A percentile compares a stretch with the other conserved stretches of the same genome.
Conservation (phyloP, 257 asterid genomes). For the Echium plantagineum region DNA sequence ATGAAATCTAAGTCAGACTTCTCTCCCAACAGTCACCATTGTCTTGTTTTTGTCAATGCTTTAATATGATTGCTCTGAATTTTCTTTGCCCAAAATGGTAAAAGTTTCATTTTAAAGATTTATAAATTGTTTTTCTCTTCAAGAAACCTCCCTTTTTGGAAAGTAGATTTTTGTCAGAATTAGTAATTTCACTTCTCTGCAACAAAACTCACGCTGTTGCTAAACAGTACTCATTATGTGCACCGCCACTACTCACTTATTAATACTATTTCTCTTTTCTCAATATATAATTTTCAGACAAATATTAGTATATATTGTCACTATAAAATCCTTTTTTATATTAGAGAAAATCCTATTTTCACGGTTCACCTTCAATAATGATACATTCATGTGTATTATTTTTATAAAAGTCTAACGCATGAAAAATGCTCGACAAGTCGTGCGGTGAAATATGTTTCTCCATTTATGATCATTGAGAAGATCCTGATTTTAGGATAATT, state of each 20-base stretch:
- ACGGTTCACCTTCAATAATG: too few species aligned
- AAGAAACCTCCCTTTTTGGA: constrained; percentile 43
- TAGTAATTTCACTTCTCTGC: constrained; percentile 43
- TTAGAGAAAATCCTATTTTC: too few species aligned
- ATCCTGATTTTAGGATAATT: too few species aligned
- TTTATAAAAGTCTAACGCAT: too few species aligned
- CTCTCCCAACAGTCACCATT: constrained; percentile 18
- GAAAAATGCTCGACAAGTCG: too few species aligned
- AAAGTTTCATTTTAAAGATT: constrained; percentile 23
- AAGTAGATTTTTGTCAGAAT: constrained; percentile 22
- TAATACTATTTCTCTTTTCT: background rate
- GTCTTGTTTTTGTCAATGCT: constrained; percentile 59
- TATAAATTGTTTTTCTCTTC: constrained; percentile 38
- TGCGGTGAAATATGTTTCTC: too few species aligned
- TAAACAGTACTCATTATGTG: background rate
- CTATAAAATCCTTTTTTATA: background rate
- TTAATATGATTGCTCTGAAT: constrained; percentile 27
- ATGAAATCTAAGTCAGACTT: constrained; percentile 47
- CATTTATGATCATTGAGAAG: background rate
- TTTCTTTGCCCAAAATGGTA: constrained; percentile 24
- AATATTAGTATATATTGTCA: too few species aligned
- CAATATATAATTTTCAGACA: background rate
- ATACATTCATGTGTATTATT: too few species aligned
- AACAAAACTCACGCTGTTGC: constrained; percentile 24
- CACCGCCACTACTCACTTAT: too few species aligned